Evolutionary conservation across 1,139 yeast genomes (phyloP).

Genomic region (Yamadazyma trypodendri): DNA sequence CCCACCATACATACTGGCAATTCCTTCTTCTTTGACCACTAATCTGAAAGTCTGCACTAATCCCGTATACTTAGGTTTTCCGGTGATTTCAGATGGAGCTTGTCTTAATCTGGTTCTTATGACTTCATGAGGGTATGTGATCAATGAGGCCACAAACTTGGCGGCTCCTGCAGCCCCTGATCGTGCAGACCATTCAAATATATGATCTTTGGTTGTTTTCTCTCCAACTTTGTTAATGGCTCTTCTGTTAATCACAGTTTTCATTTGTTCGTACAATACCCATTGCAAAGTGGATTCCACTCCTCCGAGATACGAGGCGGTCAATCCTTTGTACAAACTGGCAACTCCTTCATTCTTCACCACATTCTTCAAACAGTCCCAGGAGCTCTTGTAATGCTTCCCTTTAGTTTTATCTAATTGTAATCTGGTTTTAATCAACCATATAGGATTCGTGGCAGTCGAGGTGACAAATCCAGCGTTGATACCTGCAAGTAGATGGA

Average conservation of each 20-base stretch:
- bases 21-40: conserved; percentile 86
- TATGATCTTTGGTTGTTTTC: conserved; percentile 59
- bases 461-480: conserved; percentile 93
- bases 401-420: conserved; percentile 77
- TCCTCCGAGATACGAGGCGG: conserved; percentile 94
- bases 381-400: conserved; percentile 73
- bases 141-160: conserved; percentile 84
- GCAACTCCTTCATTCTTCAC: conserved; percentile 71
- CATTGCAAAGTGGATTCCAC: conserved; percentile 93
- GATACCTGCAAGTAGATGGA: conserved; percentile 86
- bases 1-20: conserved; percentile 94
- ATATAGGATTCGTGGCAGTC: conserved; percentile 98
- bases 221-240: conserved; percentile 44
- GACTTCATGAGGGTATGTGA: conserved; percentile 97
- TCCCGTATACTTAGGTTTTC: conserved; percentile 86
- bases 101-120: conserved; percentile 94
- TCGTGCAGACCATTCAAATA: conserved; percentile 90
- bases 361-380: conserved; percentile 78
- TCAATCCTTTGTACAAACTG: conserved; percentile 83
- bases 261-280: conserved; percentile 97
- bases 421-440: conserved; percentile 93
- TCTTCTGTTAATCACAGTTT: conserved; percentile 60
- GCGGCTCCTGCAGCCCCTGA: conserved; percentile 99
- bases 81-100: conserved; percentile 75
- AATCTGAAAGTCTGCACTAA: conserved; percentile 81